Percentiles rank a stretch among this genome's conserved stretches.
phyloP scores from a whole-genome alignment of 1,284 basidiomycete species.

The Sphagnurus paluster region DNA sequence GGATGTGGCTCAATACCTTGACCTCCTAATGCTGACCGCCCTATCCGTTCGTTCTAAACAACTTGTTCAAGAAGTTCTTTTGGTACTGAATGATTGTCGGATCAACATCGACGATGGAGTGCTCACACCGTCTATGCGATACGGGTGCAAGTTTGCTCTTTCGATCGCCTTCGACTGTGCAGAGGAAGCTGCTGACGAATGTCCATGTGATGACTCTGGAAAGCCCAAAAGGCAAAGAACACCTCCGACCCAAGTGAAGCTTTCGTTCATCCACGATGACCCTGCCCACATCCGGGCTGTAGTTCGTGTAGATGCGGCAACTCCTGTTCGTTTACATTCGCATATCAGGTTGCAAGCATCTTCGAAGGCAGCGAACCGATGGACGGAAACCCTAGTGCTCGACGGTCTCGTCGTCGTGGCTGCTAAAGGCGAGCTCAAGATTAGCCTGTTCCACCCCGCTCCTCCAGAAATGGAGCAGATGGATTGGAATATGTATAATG shows the following conservation, averaged over 20 bases:
- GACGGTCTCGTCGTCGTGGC: conserved; percentile 57
- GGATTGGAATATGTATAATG: conserved; percentile 64
- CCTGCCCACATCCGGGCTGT: conserved; percentile 43
- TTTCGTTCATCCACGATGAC: conserved; percentile 33
- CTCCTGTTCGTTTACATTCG: conserved; percentile 53
- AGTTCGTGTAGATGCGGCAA: conserved; percentile 53
- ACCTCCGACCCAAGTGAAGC: conserved; percentile 39
- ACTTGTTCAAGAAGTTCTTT: conserved; percentile 56
- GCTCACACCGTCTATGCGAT: conserved; percentile 31
- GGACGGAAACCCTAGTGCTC: conserved; percentile 43
- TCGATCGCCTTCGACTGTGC: conserved; percentile 59
- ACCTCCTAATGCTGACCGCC: conserved; percentile 50
- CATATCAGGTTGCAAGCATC: conserved; percentile 61
- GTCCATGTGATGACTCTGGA: conserved; percentile 61
- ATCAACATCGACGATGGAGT: conserved; percentile 11
- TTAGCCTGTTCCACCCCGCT: conserved; percentile 52
- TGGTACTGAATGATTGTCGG: conserved; percentile 57
- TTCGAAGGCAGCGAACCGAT: conserved; percentile 52
- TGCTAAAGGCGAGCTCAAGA: conserved; percentile 50
- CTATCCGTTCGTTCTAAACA: conserved; percentile 49
- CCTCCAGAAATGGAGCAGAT: conserved; percentile 58
- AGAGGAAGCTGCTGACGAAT: conserved; percentile 64
- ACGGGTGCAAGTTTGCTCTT: conserved; percentile 55
- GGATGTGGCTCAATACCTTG: conserved; percentile 43
- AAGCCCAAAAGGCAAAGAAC: conserved; percentile 40